These are phyloP conservation scores for Pyrenochaeta sp. DNA, from an alignment of 2,329 filamentous ascomycete species.

Conservation along the genomic window DNA sequence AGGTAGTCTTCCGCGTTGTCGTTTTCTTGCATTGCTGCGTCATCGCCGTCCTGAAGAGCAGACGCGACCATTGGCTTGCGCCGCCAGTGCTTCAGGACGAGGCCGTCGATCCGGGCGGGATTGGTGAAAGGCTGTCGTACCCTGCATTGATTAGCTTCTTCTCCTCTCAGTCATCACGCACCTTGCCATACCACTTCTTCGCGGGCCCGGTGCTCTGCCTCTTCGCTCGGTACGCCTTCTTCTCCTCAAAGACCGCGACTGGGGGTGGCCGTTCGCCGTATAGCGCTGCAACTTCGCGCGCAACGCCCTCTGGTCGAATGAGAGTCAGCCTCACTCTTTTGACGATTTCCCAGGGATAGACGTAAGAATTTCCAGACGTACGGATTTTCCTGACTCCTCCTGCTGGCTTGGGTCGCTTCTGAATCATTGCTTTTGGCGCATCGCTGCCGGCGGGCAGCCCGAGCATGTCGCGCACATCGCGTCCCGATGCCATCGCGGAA, in stretches of 20 bases:
- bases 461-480: slow-evolving; percentile 86
- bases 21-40: slow-evolving; percentile 40
- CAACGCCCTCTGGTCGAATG: slow-evolving; percentile 45
- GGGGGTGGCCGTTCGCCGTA: slow-evolving; percentile 51
- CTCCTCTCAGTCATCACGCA: no score
- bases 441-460: slow-evolving; percentile 70
- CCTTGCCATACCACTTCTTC: slow-evolving; percentile 47
- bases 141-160: no score
- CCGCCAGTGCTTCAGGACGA: slow-evolving; percentile 83
- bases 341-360: slow-evolving; percentile 25
- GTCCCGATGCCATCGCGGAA: slow-evolving; percentile 46
- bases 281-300: slow-evolving; percentile 50
- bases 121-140: slow-evolving; percentile 71
- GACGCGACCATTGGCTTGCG: slow-evolving; percentile 58
- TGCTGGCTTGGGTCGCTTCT: slow-evolving; percentile 76
- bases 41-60: slow-evolving; percentile 39
- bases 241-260: slow-evolving; percentile 51
- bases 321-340: slow-evolving; percentile 31
- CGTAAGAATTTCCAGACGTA: slow-evolving; percentile 42
- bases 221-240: slow-evolving; percentile 49
- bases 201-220: slow-evolving; percentile 48
- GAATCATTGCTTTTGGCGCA: slow-evolving; percentile 57
- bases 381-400: slow-evolving; percentile 62
- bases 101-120: slow-evolving; percentile 73
- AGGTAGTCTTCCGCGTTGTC: slow-evolving; percentile 46